Percentiles rank a stretch among this genome's conserved stretches.
These are phyloP conservation scores for Polytrichum commune DNA, from an alignment of 225 moss, liverwort and hornwort genomes.

Conservation along the genomic window DNA sequence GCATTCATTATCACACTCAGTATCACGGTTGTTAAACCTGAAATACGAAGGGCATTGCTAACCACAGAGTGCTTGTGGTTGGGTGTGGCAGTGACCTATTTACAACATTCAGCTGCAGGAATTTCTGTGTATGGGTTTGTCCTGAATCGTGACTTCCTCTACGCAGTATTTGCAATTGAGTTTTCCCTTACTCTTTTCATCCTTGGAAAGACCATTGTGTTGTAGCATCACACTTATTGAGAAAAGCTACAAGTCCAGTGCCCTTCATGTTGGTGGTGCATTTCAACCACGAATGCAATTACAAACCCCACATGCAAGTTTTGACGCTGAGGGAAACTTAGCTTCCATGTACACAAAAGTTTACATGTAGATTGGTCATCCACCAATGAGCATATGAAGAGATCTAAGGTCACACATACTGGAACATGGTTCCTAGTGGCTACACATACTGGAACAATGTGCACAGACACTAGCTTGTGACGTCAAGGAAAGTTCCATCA, in stretches of 20 bases:
- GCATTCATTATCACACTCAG: too few relatives aligned
- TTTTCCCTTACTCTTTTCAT: constrained; percentile 51
- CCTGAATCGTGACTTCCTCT: constrained; percentile 51
- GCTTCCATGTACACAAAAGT: too few relatives aligned
- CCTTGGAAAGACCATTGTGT: constrained; percentile 44
- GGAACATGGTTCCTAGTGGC: too few relatives aligned
- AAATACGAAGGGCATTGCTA: too few relatives aligned
- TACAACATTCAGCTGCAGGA: constrained; percentile 57
- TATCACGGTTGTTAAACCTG: too few relatives aligned
- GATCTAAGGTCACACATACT: too few relatives aligned
- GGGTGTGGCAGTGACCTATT: constrained; percentile 45
- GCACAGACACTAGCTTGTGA: too few relatives aligned
- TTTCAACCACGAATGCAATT: neutral
- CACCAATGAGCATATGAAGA: too few relatives aligned
- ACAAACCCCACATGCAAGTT: neutral
- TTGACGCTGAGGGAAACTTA: too few relatives aligned
- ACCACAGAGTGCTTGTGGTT: neutral
- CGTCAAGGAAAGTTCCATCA: neutral
- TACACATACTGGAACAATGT: too few relatives aligned
- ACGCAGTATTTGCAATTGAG: constrained; percentile 46
- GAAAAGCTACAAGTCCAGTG: neutral
- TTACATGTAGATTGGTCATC: too few relatives aligned
- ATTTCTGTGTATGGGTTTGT: constrained; percentile 63
- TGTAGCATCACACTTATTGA: neutral
- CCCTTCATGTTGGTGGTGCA: neutral